Evolutionary conservation across 805 yeast species (phyloP), one percentile per base, ranked within the genome.

Genomic region (Wickerhamomyces bisporus): DNA sequence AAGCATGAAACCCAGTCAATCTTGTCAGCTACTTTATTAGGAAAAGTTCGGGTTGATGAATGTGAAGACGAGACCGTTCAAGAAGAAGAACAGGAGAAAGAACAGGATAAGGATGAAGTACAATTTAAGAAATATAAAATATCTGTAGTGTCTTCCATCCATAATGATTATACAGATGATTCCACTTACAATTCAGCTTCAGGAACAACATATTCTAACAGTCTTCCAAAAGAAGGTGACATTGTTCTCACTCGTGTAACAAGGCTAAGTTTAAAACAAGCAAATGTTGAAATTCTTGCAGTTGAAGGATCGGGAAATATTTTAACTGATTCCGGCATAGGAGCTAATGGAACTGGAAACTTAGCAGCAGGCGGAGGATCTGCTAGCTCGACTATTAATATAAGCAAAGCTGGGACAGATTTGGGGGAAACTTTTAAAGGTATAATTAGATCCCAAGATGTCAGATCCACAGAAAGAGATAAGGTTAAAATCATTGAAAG

Each of bases 361-460:
- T 52, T 59, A 5, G 63, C 66, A 3, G 55, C 68, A 24, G 78
- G 79, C 16, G 79, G 79, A 18, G 84, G 83, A 0, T 68, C 81
- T 12, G 79, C 77, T 35, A 68, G 74, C 0, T 48, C 65, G 4
- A 64, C 67, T 5, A 62, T 66, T 33, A 64, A 70, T 3, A 57
- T 61, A 13, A 64, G 71, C 15, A 65, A 68, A 34, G 66, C 66
- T n/a, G 71, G 85, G 3, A 65, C 75, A 19, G 95, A 86, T 50
- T 62, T 84, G 25, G 96, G 96, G 3, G 96, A 89, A 53, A 84
- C 84, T 17, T 89, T 85, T 64, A 86, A 83, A 51, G 98, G 94
- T 0, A 70, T 87, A 7, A 81, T 89, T 33, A 68, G 98, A 52
- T 69, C 84, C 3, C 95, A 87, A 60, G 98, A 93, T 60, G 79